Base-by-base conservation (phyloP, 257 asterid species). In the Solanum sparsipilum region DNA sequence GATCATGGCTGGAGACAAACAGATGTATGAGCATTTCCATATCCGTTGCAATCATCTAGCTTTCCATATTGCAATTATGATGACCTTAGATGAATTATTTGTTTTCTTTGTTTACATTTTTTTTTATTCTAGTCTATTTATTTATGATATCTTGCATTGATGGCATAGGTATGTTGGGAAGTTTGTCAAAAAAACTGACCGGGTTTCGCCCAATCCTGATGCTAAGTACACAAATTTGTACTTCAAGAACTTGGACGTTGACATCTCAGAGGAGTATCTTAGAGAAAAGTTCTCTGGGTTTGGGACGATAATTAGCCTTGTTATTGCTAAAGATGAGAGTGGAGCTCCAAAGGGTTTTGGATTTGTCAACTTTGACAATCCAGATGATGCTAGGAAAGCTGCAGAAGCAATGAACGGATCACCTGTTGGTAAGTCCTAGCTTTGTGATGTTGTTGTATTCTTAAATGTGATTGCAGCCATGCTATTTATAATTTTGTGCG, bases 311-410 rank as follows among this genome's bases (percentile, higher is more conserved):
- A 75, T 32, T 5, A 92, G 92, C 90, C 88, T 90, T 85, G 92
- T 90, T 84, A 84, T 92, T 84, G 88, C 92, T 65, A 93, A 87
- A 79, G 93, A 93, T 88, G 90, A 85, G 72, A 91, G 81, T 52
- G 93, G 92, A 35, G 84, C 67, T 32, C 90, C 96, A 21, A 93
- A 89, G 87, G 93, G 96, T 16, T 93, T 90, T 86, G 96, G 95
- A 52, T 93, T 93, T 90, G 91, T 94, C 41, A 91, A 91, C 89
- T 94, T 92, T 68, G 94, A 91, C 56, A 88, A 89, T 15, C 94
- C 89, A 35, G 95, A 93, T 87, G 92, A 87, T 20, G 94, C 96
- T 38, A 89, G 86, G 88, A 90, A 63, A 58, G 98, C 94, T 39
- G 31, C 91, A 87, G 93, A 87, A 89, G 91, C 84, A 76, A 87